Evolutionary conservation across 345 rosid genomes (phyloP).

Genomic region (Aegle marmelos): DNA sequence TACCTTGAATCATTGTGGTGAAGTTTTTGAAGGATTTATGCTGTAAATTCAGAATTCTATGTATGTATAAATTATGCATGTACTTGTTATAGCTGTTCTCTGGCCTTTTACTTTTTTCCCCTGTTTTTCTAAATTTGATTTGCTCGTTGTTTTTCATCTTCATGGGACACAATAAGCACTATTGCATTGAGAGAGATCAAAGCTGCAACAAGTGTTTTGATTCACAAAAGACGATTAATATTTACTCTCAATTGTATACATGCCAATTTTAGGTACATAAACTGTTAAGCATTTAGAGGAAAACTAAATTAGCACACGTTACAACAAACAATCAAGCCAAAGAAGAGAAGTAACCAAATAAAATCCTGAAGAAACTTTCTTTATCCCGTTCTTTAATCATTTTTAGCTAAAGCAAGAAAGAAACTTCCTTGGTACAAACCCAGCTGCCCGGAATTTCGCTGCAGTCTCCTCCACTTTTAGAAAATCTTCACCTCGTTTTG

Average conservation of each 20-base stretch:
- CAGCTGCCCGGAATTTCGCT: slow-evolving; percentile 41
- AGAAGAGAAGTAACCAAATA: not conserved
- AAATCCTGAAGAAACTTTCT: not conserved
- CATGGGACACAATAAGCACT: not conserved
- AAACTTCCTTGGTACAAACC: slow-evolving; percentile 39
- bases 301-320: not conserved
- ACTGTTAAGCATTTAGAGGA: not conserved
- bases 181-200: not conserved
- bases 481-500: slow-evolving; percentile 39
- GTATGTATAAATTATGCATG: slow-evolving; percentile 4
- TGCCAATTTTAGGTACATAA: not conserved
- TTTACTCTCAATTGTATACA: not conserved
- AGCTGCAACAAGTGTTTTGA: not conserved
- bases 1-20: slow-evolving; percentile 10
- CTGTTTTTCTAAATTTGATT: not conserved
- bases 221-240: not conserved
- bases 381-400: not conserved
- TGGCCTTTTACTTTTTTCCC: not conserved
- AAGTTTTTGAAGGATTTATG: not conserved
- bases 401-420: slow-evolving; percentile 38
- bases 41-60: slow-evolving; percentile 7
- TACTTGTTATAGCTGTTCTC: not conserved
- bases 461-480: slow-evolving; percentile 50
- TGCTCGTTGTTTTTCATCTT: not conserved
- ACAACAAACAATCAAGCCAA: not conserved